Percentiles rank a stretch among this genome's conserved stretches.
Conservation (phyloP, 2,329 filamentous ascomycete genomes). For the Pseudogymnoascus sp. region DNA sequence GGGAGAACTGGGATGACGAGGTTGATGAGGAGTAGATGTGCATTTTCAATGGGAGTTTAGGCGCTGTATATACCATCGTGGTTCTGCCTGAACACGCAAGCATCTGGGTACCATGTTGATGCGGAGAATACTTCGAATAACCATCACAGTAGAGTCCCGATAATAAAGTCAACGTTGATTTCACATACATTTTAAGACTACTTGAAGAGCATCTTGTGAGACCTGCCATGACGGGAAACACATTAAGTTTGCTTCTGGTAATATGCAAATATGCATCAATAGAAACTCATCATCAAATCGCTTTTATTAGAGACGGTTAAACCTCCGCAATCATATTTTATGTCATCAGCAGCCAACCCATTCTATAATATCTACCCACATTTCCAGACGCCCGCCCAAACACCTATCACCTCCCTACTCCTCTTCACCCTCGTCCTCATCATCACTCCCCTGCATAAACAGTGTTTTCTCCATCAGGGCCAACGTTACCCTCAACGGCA, state of each 20-base stretch:
- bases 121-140: not conserved
- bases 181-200: not conserved
- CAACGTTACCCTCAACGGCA: conserved; percentile 73
- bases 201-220: not conserved
- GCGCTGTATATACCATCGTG: not conserved
- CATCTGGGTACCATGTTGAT: not conserved
- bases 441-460: conserved; percentile 58
- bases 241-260: not conserved
- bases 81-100: not conserved
- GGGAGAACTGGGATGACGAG: conserved; percentile 72
- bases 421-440: conserved; percentile 34
- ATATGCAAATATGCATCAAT: not conserved
- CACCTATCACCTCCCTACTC: not conserved
- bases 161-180: not conserved
- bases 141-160: not conserved
- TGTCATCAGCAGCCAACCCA: not conserved
- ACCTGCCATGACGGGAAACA: not conserved
- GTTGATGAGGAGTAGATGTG: conserved; percentile 26
- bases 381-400: not conserved
- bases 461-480: conserved; percentile 84
- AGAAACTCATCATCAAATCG: not conserved
- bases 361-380: not conserved
- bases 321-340: not conserved
- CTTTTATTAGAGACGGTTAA: not conserved
- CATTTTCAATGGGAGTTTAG: conserved; percentile 1